phyloP scores from a whole-genome alignment of 2,329 filamentous ascomycete genomes.

The Arthrobotrys sphaeroides region DNA sequence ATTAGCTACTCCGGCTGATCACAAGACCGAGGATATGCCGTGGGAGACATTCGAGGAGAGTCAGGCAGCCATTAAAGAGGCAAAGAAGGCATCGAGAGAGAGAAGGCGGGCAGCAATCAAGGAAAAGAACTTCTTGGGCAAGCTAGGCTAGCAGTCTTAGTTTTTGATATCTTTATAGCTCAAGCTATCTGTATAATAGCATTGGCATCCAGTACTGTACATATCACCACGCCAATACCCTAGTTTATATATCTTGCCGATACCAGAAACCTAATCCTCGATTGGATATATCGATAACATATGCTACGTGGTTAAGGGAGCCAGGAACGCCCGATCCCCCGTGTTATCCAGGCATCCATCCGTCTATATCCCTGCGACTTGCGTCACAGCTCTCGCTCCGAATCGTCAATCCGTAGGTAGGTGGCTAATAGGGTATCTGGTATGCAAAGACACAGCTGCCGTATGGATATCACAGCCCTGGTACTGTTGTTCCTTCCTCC shows the following conservation, averaged over 20 bases:
- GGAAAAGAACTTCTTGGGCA: constrained; percentile 78
- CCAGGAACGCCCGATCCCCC: background rate
- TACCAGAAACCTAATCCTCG: background rate
- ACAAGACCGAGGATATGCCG: constrained; percentile 51
- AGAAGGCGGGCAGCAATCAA: constrained; percentile 81
- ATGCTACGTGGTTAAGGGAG: background rate
- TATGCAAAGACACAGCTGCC: background rate
- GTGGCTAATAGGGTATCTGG: background rate
- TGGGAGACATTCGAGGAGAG: constrained; percentile 62
- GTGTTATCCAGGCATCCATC: background rate
- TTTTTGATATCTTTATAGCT: background rate
- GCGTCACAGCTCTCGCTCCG: background rate
- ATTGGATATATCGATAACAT: constrained; percentile 1
- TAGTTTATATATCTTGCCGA: background rate
- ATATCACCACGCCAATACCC: constrained; percentile 45
- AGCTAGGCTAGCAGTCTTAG: constrained; percentile 26
- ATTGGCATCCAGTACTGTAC: constrained; percentile 41
- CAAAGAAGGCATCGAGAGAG: constrained; percentile 76
- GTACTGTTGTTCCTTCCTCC: too few species aligned
- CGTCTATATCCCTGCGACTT: background rate
- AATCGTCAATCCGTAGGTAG: background rate
- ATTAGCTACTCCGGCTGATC: constrained; percentile 35
- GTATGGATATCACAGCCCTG: background rate
- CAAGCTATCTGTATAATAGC: constrained; percentile 64
- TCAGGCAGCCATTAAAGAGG: constrained; percentile 67